phyloP scores from a whole-genome alignment of 164 flowering plant genomes.

The Stephania yunnanensis region DNA sequence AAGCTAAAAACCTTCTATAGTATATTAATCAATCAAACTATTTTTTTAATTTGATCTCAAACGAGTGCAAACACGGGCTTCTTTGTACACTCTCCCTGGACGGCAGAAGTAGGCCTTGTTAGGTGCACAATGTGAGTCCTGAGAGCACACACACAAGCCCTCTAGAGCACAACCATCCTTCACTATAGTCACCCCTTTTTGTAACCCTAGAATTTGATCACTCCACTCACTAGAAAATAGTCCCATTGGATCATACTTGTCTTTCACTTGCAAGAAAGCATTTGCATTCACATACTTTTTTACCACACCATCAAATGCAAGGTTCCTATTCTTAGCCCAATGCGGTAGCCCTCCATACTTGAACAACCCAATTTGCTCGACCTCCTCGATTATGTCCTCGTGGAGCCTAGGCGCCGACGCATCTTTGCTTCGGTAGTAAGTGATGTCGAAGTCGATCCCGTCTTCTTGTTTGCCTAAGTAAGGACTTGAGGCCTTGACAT shows the following conservation, averaged over 20 bases:
- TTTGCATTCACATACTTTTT: constrained; percentile 34
- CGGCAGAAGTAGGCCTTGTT: constrained; percentile 51
- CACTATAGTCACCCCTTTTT: constrained; percentile 26
- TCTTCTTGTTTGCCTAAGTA: constrained; percentile 71
- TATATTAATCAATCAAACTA: not conserved
- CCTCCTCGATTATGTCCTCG: constrained; percentile 59
- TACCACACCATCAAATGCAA: constrained; percentile 53
- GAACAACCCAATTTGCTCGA: constrained; percentile 65
- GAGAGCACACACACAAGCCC: constrained; percentile 69
- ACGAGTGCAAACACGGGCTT: constrained; percentile 60
- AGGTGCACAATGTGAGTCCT: constrained; percentile 67
- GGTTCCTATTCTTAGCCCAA: constrained; percentile 78
- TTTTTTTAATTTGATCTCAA: not conserved
- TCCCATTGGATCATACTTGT: constrained; percentile 49
- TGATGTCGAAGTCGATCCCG: constrained; percentile 60
- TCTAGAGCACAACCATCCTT: constrained; percentile 73
- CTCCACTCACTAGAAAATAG: constrained; percentile 78
- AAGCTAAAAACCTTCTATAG: too few relatives aligned
- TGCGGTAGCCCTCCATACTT: constrained; percentile 66
- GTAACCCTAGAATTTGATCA: constrained; percentile 62
- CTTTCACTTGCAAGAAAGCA: constrained; percentile 50
- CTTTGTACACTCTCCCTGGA: constrained; percentile 50
- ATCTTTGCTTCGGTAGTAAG: constrained; percentile 55
- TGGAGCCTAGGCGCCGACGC: constrained; percentile 47
- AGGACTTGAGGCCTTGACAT: constrained; percentile 56